phyloP scores from a whole-genome alignment of 306 rosid species.

The Cyclanthera cordifolia region DNA sequence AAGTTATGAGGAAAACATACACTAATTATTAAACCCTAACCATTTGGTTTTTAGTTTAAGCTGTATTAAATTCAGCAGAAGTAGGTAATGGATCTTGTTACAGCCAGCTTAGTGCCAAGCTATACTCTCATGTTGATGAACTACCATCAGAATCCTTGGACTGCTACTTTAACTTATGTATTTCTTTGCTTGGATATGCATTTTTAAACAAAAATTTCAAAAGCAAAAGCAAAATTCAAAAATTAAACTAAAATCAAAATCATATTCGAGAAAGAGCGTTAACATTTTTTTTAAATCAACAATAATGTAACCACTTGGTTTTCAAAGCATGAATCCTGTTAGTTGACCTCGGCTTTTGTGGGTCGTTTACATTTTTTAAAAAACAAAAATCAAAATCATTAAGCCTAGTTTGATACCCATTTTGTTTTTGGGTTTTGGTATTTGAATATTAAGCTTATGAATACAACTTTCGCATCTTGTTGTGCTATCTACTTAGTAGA shows the following conservation, averaged over 20 bases:
- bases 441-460: too few species aligned
- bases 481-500: too few species aligned
- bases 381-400: background rate
- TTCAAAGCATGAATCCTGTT: too few species aligned
- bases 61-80: too few species aligned
- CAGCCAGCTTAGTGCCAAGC: background rate
- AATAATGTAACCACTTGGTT: too few species aligned
- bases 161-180: background rate
- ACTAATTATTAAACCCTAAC: background rate
- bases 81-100: too few species aligned
- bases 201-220: background rate
- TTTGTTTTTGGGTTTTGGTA: too few species aligned
- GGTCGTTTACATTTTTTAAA: background rate
- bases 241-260: too few species aligned
- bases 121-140: background rate
- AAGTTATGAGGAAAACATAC: background rate
- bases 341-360: too few species aligned
- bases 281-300: too few species aligned
- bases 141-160: background rate
- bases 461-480: too few species aligned
- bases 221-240: background rate
- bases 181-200: background rate
- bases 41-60: background rate
- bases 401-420: too few species aligned
- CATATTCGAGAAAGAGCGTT: background rate